Conservation (phyloP, 164 flowering plant genomes). For the Piper betle region DNA sequence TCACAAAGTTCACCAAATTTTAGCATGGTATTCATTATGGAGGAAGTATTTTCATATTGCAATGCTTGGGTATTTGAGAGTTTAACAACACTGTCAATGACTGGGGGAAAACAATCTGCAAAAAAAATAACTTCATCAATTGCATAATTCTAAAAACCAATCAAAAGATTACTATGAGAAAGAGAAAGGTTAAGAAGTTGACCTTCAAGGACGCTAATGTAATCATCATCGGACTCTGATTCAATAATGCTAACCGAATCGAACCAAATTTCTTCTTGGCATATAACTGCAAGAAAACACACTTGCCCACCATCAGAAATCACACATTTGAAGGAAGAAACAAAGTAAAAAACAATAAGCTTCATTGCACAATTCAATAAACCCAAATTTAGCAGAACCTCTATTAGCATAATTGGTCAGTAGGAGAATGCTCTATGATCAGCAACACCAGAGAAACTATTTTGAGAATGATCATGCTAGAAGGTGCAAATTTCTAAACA, state of each 20-base stretch:
- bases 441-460: too few species aligned
- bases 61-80: conserved; percentile 48
- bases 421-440: too few species aligned
- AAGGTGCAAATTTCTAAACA: too few species aligned
- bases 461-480: too few species aligned
- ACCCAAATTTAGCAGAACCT: too few species aligned
- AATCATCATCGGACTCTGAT: conserved; percentile 97
- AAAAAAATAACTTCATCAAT: background rate
- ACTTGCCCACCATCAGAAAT: too few species aligned
- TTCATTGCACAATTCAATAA: too few species aligned
- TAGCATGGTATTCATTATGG: conserved; percentile 37
- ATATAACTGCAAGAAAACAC: conserved; percentile 29
- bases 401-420: too few species aligned
- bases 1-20: conserved; percentile 54
- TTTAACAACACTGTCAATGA: conserved; percentile 26
- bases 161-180: background rate
- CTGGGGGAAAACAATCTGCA: conserved; percentile 39
- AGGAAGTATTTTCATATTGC: conserved; percentile 69
- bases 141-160: background rate
- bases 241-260: conserved; percentile 80
- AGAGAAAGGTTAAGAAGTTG: conserved; percentile 6
- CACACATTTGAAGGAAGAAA: too few species aligned
- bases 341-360: too few species aligned
- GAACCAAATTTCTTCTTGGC: conserved; percentile 82
- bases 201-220: conserved; percentile 86